Conservation (phyloP, 768 basidiomycete species). For the Tremella yokohamensis region DNA sequence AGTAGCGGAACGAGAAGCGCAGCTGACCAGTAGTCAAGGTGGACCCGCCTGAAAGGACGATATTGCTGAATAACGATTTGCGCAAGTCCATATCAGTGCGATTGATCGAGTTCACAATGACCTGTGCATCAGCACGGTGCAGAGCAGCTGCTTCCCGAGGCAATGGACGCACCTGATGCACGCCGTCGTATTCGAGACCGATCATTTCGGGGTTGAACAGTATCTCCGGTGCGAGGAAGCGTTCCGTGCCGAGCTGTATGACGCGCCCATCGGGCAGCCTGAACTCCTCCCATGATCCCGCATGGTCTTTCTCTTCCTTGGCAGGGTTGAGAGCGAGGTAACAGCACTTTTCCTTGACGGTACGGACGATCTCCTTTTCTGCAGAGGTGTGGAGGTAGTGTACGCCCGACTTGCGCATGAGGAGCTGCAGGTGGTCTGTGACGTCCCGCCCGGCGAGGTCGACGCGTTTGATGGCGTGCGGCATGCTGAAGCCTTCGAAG, state of each 20-base stretch:
- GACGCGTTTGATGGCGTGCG: conserved; percentile 91
- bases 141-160: background rate
- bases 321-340: conserved; percentile 87
- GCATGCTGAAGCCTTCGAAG: conserved; percentile 99
- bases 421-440: conserved; percentile 89
- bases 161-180: conserved; percentile 63
- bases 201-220: conserved; percentile 96
- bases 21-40: conserved; percentile 82
- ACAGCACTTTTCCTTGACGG: conserved; percentile 97
- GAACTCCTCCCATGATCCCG: conserved; percentile 77
- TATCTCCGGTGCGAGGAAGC: conserved; percentile 95
- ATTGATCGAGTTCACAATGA: conserved; percentile 96
- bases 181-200: conserved; percentile 92
- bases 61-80: conserved; percentile 91
- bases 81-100: conserved; percentile 93
- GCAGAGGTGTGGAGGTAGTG: conserved; percentile 95
- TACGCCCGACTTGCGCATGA: conserved; percentile 80
- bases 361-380: conserved; percentile 91
- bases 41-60: conserved; percentile 93
- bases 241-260: conserved; percentile 86
- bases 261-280: conserved; percentile 90
- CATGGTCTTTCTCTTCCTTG: conserved; percentile 89
- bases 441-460: conserved; percentile 97
- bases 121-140: conserved; percentile 47
- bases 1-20: background rate